A percentile compares a stretch with the other conserved stretches of the same genome.
phyloP scores from a whole-genome alignment of 768 basidiomycete species.

The Ramaria sp. region DNA sequence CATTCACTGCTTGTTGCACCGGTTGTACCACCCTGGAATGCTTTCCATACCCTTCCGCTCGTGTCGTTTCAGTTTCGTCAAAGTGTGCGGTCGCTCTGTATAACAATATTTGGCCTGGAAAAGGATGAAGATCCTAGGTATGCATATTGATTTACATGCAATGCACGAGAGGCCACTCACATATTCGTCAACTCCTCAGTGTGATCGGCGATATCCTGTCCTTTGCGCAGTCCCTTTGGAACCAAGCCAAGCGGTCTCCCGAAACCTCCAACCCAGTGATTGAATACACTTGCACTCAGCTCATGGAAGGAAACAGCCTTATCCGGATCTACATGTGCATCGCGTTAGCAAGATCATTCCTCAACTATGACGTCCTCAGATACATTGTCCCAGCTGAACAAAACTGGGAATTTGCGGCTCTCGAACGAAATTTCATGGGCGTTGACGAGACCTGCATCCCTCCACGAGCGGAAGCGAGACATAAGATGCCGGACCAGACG shows the following conservation, averaged over 20 bases:
- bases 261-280: neutral
- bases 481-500: neutral
- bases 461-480: neutral
- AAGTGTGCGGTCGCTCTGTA: neutral
- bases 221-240: neutral
- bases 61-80: neutral
- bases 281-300: neutral
- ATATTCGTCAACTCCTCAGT: no score
- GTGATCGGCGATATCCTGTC: neutral
- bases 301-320: neutral
- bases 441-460: neutral
- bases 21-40: neutral
- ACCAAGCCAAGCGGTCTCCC: neutral
- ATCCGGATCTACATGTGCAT: slow-evolving; percentile 4
- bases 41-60: slow-evolving; percentile 1
- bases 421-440: neutral
- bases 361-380: neutral
- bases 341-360: neutral
- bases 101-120: neutral
- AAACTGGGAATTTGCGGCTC: neutral
- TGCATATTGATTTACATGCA: no score
- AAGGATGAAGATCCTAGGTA: neutral
- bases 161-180: no score
- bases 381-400: neutral
- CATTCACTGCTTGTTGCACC: neutral